Percentiles rank a stretch among this genome's conserved stretches.
Evolutionary conservation across 2,329 filamentous ascomycete species (phyloP).

Genomic region (Fusarium fujikuroi): DNA sequence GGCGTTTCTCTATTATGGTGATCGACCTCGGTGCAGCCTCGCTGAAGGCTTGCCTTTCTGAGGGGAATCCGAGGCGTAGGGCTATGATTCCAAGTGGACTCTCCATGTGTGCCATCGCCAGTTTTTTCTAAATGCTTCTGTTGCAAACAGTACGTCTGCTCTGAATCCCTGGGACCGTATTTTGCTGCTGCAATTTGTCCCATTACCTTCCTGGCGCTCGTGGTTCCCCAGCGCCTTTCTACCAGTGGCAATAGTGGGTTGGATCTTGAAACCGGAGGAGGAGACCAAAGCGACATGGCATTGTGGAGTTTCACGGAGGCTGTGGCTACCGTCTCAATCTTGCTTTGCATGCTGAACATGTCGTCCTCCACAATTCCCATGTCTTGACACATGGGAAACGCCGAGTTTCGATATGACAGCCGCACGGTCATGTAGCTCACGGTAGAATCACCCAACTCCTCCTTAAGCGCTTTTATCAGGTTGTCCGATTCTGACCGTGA

Average conservation of each 20-base stretch:
- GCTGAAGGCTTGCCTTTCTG: slow-evolving; percentile 40
- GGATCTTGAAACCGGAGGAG: slow-evolving; percentile 50
- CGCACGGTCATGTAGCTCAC: slow-evolving; percentile 63
- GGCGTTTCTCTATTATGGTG: neutral
- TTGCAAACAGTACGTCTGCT: neutral
- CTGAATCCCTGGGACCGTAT: slow-evolving; percentile 7
- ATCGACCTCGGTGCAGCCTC: neutral
- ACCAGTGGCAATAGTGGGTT: slow-evolving; percentile 58
- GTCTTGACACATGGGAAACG: slow-evolving; percentile 55
- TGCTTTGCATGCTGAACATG: slow-evolving; percentile 57
- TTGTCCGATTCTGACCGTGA: slow-evolving; percentile 60
- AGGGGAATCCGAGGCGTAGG: slow-evolving; percentile 33
- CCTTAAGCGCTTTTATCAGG: slow-evolving; percentile 68
- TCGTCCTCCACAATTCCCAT: slow-evolving; percentile 47
- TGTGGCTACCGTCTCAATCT: slow-evolving; percentile 62
- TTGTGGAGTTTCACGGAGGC: slow-evolving; percentile 63
- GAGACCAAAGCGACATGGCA: slow-evolving; percentile 63
- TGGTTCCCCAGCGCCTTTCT: slow-evolving; percentile 60
- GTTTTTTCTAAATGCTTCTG: neutral
- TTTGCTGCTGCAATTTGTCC: slow-evolving; percentile 44
- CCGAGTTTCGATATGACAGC: slow-evolving; percentile 66
- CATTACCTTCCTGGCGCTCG: slow-evolving; percentile 57
- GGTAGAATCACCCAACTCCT: slow-evolving; percentile 61
- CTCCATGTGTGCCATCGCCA: neutral
- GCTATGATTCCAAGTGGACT: slow-evolving; percentile 2